Evolutionary conservation across 306 rosid genomes (phyloP).

Genomic region (Benincasa hispida): DNA sequence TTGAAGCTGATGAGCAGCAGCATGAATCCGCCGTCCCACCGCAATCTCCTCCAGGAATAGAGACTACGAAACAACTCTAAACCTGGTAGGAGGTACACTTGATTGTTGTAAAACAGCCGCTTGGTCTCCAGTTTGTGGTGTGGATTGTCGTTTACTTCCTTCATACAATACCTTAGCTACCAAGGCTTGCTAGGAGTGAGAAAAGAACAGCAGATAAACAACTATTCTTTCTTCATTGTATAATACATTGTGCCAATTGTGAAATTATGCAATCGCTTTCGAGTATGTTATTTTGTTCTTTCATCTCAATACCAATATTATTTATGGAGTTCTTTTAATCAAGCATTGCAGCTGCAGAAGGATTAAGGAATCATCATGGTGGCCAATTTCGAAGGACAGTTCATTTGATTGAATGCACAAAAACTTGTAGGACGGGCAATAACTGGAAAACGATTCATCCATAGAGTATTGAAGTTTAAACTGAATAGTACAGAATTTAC

Average conservation of each 20-base stretch:
- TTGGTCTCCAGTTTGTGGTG: neutral
- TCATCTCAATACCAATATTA: neutral
- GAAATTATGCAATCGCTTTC: neutral
- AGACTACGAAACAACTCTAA: conserved; percentile 19
- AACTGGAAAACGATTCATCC: neutral
- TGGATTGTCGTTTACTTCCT: neutral
- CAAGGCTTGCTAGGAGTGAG: neutral
- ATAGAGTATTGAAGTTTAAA: neutral
- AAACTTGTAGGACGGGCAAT: neutral
- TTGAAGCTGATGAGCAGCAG: conserved; percentile 25
- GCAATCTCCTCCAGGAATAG: conserved; percentile 52
- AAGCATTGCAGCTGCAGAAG: neutral
- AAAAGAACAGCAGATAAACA: neutral
- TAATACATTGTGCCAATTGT: neutral
- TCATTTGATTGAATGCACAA: neutral
- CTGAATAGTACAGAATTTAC: neutral
- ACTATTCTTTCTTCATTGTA: neutral
- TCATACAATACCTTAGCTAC: neutral
- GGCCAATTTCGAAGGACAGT: neutral
- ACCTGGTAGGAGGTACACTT: neutral
- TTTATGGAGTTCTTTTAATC: neutral
- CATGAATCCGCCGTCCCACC: conserved; percentile 70
- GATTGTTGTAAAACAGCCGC: neutral
- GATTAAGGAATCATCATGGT: neutral
- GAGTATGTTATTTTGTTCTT: neutral